Evolutionary conservation across 2,329 filamentous ascomycete genomes (phyloP).

Genomic region (Leptodontidium sp.): DNA sequence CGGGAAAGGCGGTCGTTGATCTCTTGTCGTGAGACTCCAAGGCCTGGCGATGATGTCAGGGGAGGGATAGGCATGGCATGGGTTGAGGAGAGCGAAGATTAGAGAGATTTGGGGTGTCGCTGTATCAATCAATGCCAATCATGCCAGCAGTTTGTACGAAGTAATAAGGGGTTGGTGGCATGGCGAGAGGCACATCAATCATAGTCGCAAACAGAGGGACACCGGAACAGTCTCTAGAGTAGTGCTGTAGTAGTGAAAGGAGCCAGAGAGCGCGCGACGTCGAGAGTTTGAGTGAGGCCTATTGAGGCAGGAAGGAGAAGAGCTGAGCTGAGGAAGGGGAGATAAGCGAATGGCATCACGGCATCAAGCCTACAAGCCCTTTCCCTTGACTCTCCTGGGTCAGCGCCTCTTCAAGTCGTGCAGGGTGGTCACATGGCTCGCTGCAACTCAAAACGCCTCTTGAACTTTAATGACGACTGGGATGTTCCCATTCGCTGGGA

Average conservation of each 20-base stretch:
- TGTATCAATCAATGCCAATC: conserved; percentile 6
- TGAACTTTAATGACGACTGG: conserved; percentile 18
- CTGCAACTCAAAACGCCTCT: conserved; percentile 19
- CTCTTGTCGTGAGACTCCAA: conserved; percentile 4
- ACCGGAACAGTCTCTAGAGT: too few relatives aligned
- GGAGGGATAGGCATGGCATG: neutral
- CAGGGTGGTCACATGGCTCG: conserved; percentile 7
- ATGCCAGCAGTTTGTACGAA: neutral
- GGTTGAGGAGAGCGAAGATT: neutral
- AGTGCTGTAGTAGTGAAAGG: too few relatives aligned
- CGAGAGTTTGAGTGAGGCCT: too few relatives aligned
- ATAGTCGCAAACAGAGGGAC: too few relatives aligned
- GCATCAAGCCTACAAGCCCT: neutral
- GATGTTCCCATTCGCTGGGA: conserved; percentile 17
- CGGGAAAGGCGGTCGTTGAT: conserved; percentile 20
- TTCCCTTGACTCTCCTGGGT: neutral
- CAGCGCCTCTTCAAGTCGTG: neutral
- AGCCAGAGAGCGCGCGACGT: too few relatives aligned
- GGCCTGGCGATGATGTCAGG: conserved; percentile 18
- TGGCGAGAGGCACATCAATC: neutral
- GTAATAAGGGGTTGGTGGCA: neutral
- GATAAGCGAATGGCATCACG: conserved; percentile 5
- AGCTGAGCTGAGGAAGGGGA: neutral
- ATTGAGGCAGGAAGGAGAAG: neutral
- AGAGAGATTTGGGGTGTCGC: neutral